These are phyloP conservation scores for Telfairia occidentalis DNA, from an alignment of 331 rosid species.

Conservation along the genomic window DNA sequence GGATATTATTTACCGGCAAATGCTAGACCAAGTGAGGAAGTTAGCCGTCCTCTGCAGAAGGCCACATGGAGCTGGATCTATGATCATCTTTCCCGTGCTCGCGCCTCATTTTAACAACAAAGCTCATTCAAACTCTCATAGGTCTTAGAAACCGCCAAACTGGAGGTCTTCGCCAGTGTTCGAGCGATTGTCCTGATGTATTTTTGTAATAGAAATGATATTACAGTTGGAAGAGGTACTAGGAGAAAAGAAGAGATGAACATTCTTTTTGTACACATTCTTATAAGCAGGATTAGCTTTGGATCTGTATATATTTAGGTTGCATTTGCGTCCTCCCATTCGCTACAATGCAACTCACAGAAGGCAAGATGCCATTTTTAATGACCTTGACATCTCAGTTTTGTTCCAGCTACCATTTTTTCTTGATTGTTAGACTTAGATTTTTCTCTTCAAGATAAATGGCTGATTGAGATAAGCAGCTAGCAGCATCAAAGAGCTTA, in stretches of 20 bases:
- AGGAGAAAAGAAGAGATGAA: neutral
- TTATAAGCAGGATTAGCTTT: neutral
- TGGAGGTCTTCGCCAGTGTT: neutral
- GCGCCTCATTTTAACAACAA: neutral
- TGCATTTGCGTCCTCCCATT: conserved; percentile 4
- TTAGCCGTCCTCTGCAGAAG: neutral
- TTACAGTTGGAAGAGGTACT: neutral
- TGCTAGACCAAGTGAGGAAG: neutral
- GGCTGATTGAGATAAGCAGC: neutral
- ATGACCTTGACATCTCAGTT: neutral
- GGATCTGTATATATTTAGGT: conserved; percentile 35
- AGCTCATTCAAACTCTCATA: neutral
- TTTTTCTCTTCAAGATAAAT: neutral
- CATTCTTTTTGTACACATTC: conserved; percentile 5
- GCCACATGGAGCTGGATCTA: neutral
- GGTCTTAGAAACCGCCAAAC: neutral
- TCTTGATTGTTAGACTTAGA: neutral
- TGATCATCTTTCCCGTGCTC: neutral
- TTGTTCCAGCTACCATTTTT: neutral
- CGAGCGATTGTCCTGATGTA: neutral
- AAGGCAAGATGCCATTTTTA: conserved; percentile 6
- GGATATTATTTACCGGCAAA: neutral
- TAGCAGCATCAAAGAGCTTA: neutral
- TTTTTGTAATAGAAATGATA: conserved; percentile 4
- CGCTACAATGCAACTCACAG: neutral